Percentiles rank a stretch among this genome's conserved stretches.
phyloP scores from a whole-genome alignment of 345 rosid species.

The Arabidopsis arenosa region DNA sequence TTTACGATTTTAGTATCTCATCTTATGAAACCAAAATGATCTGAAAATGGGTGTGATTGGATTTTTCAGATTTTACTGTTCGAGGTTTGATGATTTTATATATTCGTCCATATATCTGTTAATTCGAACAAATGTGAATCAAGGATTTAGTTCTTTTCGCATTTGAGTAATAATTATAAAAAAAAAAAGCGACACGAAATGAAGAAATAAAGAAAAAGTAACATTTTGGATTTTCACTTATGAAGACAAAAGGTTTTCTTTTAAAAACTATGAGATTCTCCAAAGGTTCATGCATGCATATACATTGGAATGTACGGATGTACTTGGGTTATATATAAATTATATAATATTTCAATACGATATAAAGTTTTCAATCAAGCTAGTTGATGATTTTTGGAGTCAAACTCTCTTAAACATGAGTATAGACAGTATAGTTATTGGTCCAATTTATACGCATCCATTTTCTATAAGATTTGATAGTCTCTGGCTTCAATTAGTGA shows the following conservation, averaged over 20 bases:
- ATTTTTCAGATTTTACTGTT: neutral
- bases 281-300: slow-evolving; percentile 6
- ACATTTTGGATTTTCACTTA: neutral
- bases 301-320: slow-evolving; percentile 38
- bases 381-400: slow-evolving; percentile 23
- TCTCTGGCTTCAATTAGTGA: neutral
- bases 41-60: neutral
- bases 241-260: slow-evolving; percentile 8
- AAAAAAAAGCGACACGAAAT: no score
- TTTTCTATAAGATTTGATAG: neutral
- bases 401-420: slow-evolving; percentile 14
- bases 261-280: slow-evolving; percentile 3
- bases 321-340: slow-evolving; percentile 26
- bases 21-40: slow-evolving; percentile 8
- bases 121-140: neutral
- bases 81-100: neutral
- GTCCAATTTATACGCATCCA: slow-evolving; percentile 28
- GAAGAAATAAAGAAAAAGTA: neutral
- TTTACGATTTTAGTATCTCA: neutral
- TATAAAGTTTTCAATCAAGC: neutral
- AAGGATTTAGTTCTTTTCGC: neutral
- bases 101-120: neutral
- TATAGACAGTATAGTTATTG: neutral
- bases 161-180: neutral
- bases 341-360: neutral